Evolutionary conservation across 306 rosid species (phyloP), one percentile per base, ranked within the genome.

Genomic region (Fagus sylvatica): DNA sequence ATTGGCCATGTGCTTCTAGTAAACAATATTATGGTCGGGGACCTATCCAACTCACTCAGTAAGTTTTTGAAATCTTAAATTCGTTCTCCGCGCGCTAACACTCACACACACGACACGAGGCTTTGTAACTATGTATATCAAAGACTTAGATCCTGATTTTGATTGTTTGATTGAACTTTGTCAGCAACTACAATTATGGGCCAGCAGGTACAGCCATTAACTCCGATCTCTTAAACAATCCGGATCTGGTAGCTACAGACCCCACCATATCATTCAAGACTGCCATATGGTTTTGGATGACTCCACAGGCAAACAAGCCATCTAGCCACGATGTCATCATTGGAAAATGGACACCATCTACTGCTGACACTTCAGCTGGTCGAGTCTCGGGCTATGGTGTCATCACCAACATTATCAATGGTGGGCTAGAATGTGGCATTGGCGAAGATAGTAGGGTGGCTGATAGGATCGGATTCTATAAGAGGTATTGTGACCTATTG

Each of bases 201-300:
- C 83, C 33, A 71, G 89, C 90, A 2, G 94, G 93, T 30, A 42
- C 32, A 6, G 91, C 88, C 3, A 80, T 89, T 6, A 80, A 83
- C 0, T 80, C 37, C n/a, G 94, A 86, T 82, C 42, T 91, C 60
- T 12, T 88, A 6, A 84, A 85, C 74, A 85, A 87, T 36, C 97
- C 93, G 0, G 91, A 91, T 62, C 79, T 80, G 7, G 97, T 88
- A 1, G 93, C 93, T 1, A 85, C 82, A 1, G 79, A 88, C 49
- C 41, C 93, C 0, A 79, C 76, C 5, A 51, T 89, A 39, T 83
- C 91, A 0, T 91, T 91, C 86, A 89, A 83, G 83, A 81, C 92
- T 1, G 94, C 97, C 0, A 7, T 91, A 1, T 91, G 97, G 95
- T 92, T 89, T 81, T 89, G 94, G 97, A 85, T 91, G 94, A 91